Evolutionary conservation across 345 rosid species (phyloP).

Genomic region (Sonneratia caseolaris): DNA sequence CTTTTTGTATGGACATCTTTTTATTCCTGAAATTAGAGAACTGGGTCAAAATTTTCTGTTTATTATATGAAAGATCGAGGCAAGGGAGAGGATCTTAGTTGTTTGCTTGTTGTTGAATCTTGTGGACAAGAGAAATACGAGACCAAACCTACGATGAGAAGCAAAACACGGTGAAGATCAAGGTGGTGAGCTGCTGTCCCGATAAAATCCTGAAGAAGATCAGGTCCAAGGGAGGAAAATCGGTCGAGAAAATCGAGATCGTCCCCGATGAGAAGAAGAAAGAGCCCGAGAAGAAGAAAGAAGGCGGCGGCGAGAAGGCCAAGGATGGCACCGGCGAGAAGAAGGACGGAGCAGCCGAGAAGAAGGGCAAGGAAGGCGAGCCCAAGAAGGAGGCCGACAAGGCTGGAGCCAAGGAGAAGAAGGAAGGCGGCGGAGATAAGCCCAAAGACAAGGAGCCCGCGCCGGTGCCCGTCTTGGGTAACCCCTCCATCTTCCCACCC

Average conservation of each 20-base stretch:
- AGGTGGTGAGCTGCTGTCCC: slow-evolving; percentile 27
- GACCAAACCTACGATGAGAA: slow-evolving; percentile 23
- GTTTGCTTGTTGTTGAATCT: neutral
- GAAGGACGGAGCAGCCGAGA: neutral
- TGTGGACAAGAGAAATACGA: slow-evolving; percentile 11
- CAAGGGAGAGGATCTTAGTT: slow-evolving; percentile 4
- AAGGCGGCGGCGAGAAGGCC: slow-evolving; percentile 2
- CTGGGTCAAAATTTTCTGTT: neutral
- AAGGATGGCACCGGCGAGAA: neutral
- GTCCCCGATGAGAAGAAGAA: slow-evolving; percentile 7
- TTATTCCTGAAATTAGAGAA: slow-evolving; percentile 13
- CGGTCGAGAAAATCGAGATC: slow-evolving; percentile 20
- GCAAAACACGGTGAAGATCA: slow-evolving; percentile 17
- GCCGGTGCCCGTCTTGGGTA: slow-evolving; percentile 2
- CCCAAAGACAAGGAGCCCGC: neutral
- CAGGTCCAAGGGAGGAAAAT: slow-evolving; percentile 18
- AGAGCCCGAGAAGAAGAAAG: neutral
- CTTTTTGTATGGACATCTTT: slow-evolving; percentile 30
- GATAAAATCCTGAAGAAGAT: slow-evolving; percentile 23
- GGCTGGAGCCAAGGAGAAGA: neutral
- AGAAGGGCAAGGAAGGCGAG: neutral
- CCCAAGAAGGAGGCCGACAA: neutral
- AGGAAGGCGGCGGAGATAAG: neutral
- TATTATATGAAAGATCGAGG: neutral
- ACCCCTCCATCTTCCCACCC: slow-evolving; percentile 9